phyloP scores from a whole-genome alignment of 345 rosid genomes.

The Hibiscus mutabilis region DNA sequence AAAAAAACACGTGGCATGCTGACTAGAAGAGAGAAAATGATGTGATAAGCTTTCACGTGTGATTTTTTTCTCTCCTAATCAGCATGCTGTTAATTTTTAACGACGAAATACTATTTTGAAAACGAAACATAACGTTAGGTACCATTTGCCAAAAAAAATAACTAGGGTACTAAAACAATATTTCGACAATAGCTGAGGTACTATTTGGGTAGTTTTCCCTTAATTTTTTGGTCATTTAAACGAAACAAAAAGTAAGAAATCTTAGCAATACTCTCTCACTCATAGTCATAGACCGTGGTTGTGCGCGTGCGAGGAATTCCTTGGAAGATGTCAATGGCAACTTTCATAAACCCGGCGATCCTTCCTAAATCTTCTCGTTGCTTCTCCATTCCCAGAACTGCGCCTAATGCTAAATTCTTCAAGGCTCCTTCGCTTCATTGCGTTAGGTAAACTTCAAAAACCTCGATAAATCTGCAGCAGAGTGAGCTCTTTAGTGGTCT shows the following conservation, averaged over 20 bases:
- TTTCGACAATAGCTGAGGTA: no score
- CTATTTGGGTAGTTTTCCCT: no score
- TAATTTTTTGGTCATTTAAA: background rate
- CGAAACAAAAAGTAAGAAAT: background rate
- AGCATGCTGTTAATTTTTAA: no score
- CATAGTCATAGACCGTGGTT: background rate
- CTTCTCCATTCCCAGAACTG: slow-evolving; percentile 2
- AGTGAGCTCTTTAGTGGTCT: background rate
- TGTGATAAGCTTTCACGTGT: no score
- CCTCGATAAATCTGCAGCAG: background rate
- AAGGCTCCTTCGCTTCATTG: slow-evolving; percentile 16
- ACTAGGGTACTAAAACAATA: no score
- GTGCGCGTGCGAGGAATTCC: background rate
- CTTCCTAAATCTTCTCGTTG: slow-evolving; percentile 16
- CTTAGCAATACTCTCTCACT: background rate
- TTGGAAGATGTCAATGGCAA: slow-evolving; percentile 15
- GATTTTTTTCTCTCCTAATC: no score
- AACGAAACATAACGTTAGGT: no score
- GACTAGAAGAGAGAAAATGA: no score
- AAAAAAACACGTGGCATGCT: no score
- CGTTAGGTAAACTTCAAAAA: slow-evolving; percentile 15
- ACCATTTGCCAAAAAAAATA: no score
- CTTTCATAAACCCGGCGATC: slow-evolving; percentile 26
- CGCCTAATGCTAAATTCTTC: background rate
- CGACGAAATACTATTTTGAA: no score